Percentiles rank a stretch among this genome's conserved stretches.
Conservation (phyloP, 2,329 filamentous ascomycete genomes). For the Nemania bipapillata region DNA sequence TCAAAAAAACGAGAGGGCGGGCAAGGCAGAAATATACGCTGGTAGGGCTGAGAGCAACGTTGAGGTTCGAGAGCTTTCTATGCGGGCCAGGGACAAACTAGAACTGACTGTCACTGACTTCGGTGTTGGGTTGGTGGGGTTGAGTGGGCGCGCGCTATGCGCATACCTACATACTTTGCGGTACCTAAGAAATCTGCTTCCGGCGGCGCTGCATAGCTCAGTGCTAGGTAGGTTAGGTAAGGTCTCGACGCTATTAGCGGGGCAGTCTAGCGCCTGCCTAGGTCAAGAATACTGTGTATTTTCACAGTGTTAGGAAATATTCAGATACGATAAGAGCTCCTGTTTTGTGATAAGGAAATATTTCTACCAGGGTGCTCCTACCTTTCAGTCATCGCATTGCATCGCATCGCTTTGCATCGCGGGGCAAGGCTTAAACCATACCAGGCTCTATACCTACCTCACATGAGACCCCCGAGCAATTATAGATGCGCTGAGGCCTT, state of each 20-base stretch:
- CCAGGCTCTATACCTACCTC: background rate
- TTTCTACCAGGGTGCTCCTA: slow-evolving; percentile 22
- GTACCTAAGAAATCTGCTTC: slow-evolving; percentile 28
- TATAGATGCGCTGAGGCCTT: background rate
- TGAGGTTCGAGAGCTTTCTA: slow-evolving; percentile 45
- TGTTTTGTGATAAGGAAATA: slow-evolving; percentile 37
- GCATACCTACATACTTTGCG: too few species aligned
- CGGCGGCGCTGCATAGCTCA: slow-evolving; percentile 10
- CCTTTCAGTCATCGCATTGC: too few species aligned
- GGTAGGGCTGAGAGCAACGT: slow-evolving; percentile 33
- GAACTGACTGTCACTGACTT: background rate
- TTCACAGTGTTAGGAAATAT: background rate
- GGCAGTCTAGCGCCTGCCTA: background rate
- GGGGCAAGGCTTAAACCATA: slow-evolving; percentile 16
- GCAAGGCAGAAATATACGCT: slow-evolving; percentile 23
- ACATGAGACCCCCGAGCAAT: background rate
- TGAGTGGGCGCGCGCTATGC: slow-evolving; percentile 13
- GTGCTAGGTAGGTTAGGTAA: slow-evolving; percentile 2
- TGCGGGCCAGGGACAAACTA: slow-evolving; percentile 25
- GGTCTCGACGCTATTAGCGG: slow-evolving; percentile 6
- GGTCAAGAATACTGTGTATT: background rate
- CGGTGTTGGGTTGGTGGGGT: slow-evolving; percentile 29
- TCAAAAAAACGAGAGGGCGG: slow-evolving; percentile 8
- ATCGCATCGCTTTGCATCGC: slow-evolving; percentile 27
- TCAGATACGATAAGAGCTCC: slow-evolving; percentile 35